These are phyloP conservation scores for Colletotrichum siamense DNA, from an alignment of 2,329 filamentous ascomycete species.

Conservation along the genomic window DNA sequence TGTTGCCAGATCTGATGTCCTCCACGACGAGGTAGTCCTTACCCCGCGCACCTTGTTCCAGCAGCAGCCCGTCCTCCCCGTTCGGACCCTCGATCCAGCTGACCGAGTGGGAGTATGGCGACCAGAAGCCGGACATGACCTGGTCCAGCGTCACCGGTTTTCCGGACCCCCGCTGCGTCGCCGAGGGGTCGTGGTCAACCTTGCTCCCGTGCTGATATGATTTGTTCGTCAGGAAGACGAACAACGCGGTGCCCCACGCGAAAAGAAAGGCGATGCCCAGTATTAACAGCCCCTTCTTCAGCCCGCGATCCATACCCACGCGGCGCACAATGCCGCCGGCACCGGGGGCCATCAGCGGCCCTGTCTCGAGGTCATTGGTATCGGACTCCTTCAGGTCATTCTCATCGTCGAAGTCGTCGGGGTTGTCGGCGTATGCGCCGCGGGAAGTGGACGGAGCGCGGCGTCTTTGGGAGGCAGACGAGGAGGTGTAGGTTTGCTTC, in stretches of 20 bases:
- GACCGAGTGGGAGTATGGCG: constrained; percentile 67
- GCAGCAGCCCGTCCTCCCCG: constrained; percentile 82
- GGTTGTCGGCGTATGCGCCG: constrained; percentile 36
- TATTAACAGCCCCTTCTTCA: constrained; percentile 68
- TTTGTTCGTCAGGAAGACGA: constrained; percentile 69
- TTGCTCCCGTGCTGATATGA: constrained; percentile 69
- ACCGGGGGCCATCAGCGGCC: constrained; percentile 53
- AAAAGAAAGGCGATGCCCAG: constrained; percentile 65
- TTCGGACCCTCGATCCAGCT: constrained; percentile 78
- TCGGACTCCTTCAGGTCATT: constrained; percentile 44
- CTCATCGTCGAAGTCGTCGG: constrained; percentile 44
- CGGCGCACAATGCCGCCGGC: constrained; percentile 40
- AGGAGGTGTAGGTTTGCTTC: constrained; percentile 31
- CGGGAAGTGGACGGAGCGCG: constrained; percentile 19
- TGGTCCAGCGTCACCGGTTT: constrained; percentile 78
- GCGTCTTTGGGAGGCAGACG: constrained; percentile 24
- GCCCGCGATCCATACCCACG: constrained; percentile 68
- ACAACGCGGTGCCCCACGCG: constrained; percentile 72
- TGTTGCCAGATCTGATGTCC: constrained; percentile 66
- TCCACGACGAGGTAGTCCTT: constrained; percentile 85
- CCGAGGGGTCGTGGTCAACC: constrained; percentile 71
- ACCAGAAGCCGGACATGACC: constrained; percentile 71
- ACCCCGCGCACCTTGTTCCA: constrained; percentile 70
- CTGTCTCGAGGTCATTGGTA: constrained; percentile 55
- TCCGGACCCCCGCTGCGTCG: constrained; percentile 67